Evolutionary conservation across 495 filamentous ascomycete genomes (phyloP).

Genomic region (Talaromyces nanjingensis): DNA sequence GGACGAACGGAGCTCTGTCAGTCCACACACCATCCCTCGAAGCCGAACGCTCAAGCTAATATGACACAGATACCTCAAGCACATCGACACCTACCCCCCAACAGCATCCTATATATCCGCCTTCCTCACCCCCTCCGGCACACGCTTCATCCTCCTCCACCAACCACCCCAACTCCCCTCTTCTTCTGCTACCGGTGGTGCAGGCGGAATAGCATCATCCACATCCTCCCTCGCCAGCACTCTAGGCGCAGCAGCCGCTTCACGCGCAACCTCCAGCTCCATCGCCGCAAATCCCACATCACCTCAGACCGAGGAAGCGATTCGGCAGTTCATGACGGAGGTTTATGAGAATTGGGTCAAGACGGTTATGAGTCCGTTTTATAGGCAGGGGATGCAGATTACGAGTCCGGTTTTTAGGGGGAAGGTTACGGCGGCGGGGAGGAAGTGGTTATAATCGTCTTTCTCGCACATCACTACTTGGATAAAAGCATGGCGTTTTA

Average conservation of each 20-base stretch:
- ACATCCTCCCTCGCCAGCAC: slow-evolving; percentile 16
- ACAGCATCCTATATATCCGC: slow-evolving; percentile 77
- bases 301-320: slow-evolving; percentile 87
- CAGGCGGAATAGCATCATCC: slow-evolving; percentile 7
- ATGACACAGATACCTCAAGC: slow-evolving; percentile 79
- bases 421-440: slow-evolving; percentile 77
- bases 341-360: slow-evolving; percentile 94
- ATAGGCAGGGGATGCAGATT: slow-evolving; percentile 72
- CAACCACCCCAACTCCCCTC: slow-evolving; percentile 50
- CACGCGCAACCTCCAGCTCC: slow-evolving; percentile 51
- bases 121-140: slow-evolving; percentile 70
- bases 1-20: slow-evolving; percentile 74
- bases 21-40: slow-evolving; percentile 13
- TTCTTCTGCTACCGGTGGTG: slow-evolving; percentile 15
- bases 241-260: slow-evolving; percentile 22
- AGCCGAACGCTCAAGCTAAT: not conserved
- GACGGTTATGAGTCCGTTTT: slow-evolving; percentile 96
- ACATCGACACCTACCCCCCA: slow-evolving; percentile 81
- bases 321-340: slow-evolving; percentile 86
- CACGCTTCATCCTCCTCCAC: slow-evolving; percentile 82
- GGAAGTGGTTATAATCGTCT: slow-evolving; percentile 71
- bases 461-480: not conserved
- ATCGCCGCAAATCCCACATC: slow-evolving; percentile 76
- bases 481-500: not conserved
- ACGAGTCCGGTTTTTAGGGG: slow-evolving; percentile 75